Percentiles rank a stretch among this genome's conserved stretches.
phyloP scores from a whole-genome alignment of 768 basidiomycete species.

The Leccinellum rugosiceps region DNA sequence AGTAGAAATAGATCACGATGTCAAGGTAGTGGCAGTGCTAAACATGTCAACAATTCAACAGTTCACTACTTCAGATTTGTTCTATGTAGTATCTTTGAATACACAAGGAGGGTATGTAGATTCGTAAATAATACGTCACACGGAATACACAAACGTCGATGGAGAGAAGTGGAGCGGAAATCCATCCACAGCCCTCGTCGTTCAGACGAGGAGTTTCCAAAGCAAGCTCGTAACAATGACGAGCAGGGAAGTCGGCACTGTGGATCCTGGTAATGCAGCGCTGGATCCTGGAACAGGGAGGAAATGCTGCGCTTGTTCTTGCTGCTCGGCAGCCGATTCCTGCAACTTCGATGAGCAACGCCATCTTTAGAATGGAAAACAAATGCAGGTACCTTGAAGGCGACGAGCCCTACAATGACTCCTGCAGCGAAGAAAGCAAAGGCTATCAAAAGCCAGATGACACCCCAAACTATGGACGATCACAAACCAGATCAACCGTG shows the following conservation, averaged over 20 bases:
- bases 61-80: background rate
- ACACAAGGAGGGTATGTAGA: too few species aligned
- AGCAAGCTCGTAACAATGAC: constrained; percentile 20
- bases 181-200: background rate
- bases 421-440: constrained; percentile 73
- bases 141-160: background rate
- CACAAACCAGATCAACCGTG: constrained; percentile 1
- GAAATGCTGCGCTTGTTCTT: constrained; percentile 50
- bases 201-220: constrained; percentile 24
- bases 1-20: too few species aligned
- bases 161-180: background rate
- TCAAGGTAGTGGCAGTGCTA: too few species aligned
- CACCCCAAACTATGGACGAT: constrained; percentile 67
- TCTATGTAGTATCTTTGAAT: background rate
- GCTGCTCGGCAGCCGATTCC: constrained; percentile 61
- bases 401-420: constrained; percentile 71
- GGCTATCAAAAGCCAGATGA: constrained; percentile 80
- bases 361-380: background rate
- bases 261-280: constrained; percentile 31
- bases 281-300: constrained; percentile 57
- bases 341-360: constrained; percentile 21
- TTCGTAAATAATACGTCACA: constrained; percentile 6
- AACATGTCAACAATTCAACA: too few species aligned
- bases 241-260: constrained; percentile 23
- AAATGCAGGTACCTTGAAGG: constrained; percentile 65